Evolutionary conservation across 495 filamentous ascomycete genomes (phyloP).

Genomic region (Aspergillus nanangensis): DNA sequence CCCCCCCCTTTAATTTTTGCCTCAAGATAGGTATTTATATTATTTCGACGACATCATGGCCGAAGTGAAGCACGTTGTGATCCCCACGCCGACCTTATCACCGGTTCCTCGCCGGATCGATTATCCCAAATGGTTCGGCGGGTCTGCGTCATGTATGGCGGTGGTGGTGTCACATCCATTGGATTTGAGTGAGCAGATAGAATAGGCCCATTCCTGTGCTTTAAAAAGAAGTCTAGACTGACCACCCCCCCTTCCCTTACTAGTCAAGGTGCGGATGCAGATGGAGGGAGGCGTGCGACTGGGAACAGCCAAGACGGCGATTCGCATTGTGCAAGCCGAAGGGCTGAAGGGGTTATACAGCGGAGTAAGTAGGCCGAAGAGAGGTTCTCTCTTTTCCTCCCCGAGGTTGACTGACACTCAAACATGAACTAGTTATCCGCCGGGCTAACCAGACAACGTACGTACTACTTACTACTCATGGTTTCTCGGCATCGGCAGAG

Average conservation of each 20-base stretch:
- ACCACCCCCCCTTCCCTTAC: not conserved
- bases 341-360: slow-evolving; percentile 28
- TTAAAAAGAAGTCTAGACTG: not conserved
- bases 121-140: slow-evolving; percentile 42
- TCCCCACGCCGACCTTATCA: not conserved
- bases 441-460: slow-evolving; percentile 23
- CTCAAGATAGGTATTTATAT: not conserved
- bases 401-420: too few relatives aligned
- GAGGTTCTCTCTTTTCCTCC: too few relatives aligned
- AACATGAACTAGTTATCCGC: slow-evolving; percentile 24
- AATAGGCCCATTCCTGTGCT: too few relatives aligned
- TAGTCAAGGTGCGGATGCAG: slow-evolving; percentile 35
- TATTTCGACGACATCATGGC: not conserved
- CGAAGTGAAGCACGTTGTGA: not conserved
- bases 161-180: slow-evolving; percentile 39
- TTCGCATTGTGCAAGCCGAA: slow-evolving; percentile 26
- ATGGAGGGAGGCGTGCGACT: slow-evolving; percentile 20
- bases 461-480: not conserved
- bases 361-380: slow-evolving; percentile 33
- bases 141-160: slow-evolving; percentile 39
- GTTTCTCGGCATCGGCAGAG: not conserved
- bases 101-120: not conserved
- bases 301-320: slow-evolving; percentile 27
- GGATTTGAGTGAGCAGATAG: slow-evolving; percentile 28
- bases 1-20: too few relatives aligned